Evolutionary conservation across 139 green algal species (phyloP), one percentile per base, ranked within the genome.

Genomic region (Chlamydomonas urium): DNA sequence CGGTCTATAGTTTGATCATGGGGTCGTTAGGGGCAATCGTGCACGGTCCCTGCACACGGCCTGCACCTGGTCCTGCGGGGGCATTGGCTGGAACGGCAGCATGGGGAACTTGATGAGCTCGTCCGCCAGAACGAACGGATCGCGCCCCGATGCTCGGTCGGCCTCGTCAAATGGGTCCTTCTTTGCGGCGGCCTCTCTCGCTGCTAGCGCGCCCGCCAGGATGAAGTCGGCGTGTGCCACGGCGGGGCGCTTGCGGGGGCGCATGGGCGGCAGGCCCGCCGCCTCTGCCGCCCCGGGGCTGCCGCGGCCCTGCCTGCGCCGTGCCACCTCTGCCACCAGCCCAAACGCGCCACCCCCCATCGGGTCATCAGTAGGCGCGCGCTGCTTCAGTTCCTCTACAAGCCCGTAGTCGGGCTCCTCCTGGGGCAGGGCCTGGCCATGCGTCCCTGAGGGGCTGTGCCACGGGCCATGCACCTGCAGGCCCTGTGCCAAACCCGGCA

Each of bases 341-440:
- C 76, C 76, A 48, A 66, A 82, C 8, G 69, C 69, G 26, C n/a
- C 38, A 6, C 53, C 34, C 32, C 47, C 29, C 1, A 34, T 36
- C 19, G 68, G 61, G n/a, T 62, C 60, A 47, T 81, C 70, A 2
- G 38, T 38, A 23, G 50, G 24, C 26, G 23, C 65, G 0, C 42
- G 24, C 47, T 69, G 57, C 17, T 60, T 69, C 29, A 82, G 71
- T 66, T 82, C 76, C 1, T 71, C 71, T 6, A 82, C 76, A 4
- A 82, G 37, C 3, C 76, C 76, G 24, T 82, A 82, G 37, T 82
- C 76, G 0, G 71, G 76, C 58, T 82, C 76, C 32, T 10, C n/a
- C 31, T 73, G 26, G 5, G 37, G 33, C 42, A 3, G 36, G 29
- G 29, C 34, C 28, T 26, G 28, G 23, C 37, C 38, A n/a, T n/a